Evolutionary conservation across 2,329 filamentous ascomycete species (phyloP).

Genomic region (Colletotrichum sidae): DNA sequence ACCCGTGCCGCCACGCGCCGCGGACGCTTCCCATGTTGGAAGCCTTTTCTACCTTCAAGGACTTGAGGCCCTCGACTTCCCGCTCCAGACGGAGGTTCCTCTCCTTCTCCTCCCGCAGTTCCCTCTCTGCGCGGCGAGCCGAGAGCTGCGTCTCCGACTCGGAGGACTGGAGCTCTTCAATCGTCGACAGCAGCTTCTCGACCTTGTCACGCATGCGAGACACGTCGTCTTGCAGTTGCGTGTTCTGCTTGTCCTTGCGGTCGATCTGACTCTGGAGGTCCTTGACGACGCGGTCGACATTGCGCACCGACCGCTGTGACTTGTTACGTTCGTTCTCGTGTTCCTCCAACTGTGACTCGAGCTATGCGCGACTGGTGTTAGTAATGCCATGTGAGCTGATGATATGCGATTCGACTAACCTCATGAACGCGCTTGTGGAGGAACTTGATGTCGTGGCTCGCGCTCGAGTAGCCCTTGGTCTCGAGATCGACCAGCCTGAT

Average conservation of each 20-base stretch:
- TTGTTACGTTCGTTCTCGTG: conserved; percentile 83
- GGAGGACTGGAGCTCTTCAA: conserved; percentile 91
- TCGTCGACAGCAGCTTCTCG: conserved; percentile 87
- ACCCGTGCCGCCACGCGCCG: conserved; percentile 47
- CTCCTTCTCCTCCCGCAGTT: conserved; percentile 89
- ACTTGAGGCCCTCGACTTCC: conserved; percentile 88
- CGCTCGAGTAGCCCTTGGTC: conserved; percentile 95
- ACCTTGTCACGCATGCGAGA: conserved; percentile 89
- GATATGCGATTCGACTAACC: conserved; percentile 65
- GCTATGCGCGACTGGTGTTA: conserved; percentile 62
- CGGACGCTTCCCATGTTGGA: conserved; percentile 47
- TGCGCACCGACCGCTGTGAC: conserved; percentile 88
- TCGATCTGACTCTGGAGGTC: conserved; percentile 94
- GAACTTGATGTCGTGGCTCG: conserved; percentile 95
- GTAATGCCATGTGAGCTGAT: conserved; percentile 15
- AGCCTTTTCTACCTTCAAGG: conserved; percentile 74
- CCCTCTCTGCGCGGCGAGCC: conserved; percentile 87
- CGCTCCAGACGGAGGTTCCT: conserved; percentile 84
- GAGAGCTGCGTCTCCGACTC: conserved; percentile 86
- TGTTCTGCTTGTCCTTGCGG: conserved; percentile 88
- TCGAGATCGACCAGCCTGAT: conserved; percentile 91
- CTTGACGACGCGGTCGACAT: conserved; percentile 92
- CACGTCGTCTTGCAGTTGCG: conserved; percentile 85
- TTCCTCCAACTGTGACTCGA: conserved; percentile 87
- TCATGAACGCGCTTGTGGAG: conserved; percentile 94